A percentile compares a stretch with the other conserved stretches of the same genome.
phyloP scores from a whole-genome alignment of 1,139 yeast genomes.

The Sugiyamaella novakii region DNA sequence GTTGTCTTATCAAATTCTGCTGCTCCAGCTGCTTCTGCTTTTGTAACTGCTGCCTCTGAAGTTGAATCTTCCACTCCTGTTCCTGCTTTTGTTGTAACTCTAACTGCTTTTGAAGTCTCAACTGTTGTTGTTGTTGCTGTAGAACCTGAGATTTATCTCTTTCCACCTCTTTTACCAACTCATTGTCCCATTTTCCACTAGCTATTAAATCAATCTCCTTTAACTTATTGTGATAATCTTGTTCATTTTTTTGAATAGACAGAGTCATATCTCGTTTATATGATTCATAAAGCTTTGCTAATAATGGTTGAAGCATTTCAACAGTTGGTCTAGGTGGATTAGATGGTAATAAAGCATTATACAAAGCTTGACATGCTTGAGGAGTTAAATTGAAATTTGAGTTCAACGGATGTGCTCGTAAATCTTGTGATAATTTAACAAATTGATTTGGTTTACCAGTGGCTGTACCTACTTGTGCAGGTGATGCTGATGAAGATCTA shows the following conservation, averaged over 20 bases:
- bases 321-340: slow-evolving; percentile 34
- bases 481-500: slow-evolving; percentile 11
- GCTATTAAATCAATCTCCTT: slow-evolving; percentile 43
- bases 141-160: slow-evolving; percentile 27
- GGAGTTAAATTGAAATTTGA: slow-evolving; percentile 34
- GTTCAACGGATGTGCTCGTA: slow-evolving; percentile 35
- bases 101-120: slow-evolving; percentile 31
- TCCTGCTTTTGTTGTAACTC: slow-evolving; percentile 34
- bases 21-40: slow-evolving; percentile 28
- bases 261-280: slow-evolving; percentile 35
- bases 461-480: slow-evolving; percentile 9
- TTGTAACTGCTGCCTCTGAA: slow-evolving; percentile 29
- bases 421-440: slow-evolving; percentile 31
- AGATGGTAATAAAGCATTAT: slow-evolving; percentile 34
- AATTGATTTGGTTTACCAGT: slow-evolving; percentile 25
- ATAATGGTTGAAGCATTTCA: slow-evolving; percentile 34
- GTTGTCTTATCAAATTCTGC: slow-evolving; percentile 7
- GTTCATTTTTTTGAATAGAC: slow-evolving; percentile 42
- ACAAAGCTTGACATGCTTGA: slow-evolving; percentile 35
- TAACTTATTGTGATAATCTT: slow-evolving; percentile 35
- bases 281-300: slow-evolving; percentile 37
- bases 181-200: slow-evolving; percentile 42
- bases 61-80: slow-evolving; percentile 29
- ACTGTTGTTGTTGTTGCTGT: slow-evolving; percentile 29
- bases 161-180: slow-evolving; percentile 32